phyloP scores from a whole-genome alignment of 208 protist species.

The Leptomonas seymouri region DNA sequence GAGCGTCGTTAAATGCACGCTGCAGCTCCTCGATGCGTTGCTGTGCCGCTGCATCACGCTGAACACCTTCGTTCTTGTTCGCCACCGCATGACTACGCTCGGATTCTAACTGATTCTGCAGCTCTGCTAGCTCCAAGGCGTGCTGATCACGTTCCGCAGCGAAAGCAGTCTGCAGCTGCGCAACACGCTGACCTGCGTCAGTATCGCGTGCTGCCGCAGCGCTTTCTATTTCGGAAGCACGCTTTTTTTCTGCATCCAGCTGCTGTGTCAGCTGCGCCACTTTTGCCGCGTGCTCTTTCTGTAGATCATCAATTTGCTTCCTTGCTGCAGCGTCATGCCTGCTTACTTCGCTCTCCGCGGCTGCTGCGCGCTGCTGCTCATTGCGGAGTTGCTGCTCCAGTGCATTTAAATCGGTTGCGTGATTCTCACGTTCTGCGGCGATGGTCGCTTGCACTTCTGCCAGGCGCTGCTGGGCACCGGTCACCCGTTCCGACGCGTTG shows the following conservation, averaged over 20 bases:
- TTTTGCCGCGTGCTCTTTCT: slow-evolving; percentile 10
- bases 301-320: slow-evolving; percentile 4
- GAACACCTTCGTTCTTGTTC: neutral
- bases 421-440: slow-evolving; percentile 11
- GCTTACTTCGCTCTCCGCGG: slow-evolving; percentile 7
- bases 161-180: neutral
- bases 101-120: too few relatives aligned
- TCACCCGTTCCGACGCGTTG: slow-evolving; percentile 10
- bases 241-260: slow-evolving; percentile 15
- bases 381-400: neutral
- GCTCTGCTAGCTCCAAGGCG: too few relatives aligned
- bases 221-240: too few relatives aligned
- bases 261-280: slow-evolving; percentile 4
- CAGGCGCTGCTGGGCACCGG: slow-evolving; percentile 15
- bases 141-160: neutral
- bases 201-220: too few relatives aligned
- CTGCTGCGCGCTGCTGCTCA: slow-evolving; percentile 9
- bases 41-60: neutral
- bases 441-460: slow-evolving; percentile 3
- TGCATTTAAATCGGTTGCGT: neutral
- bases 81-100: neutral
- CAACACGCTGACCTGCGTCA: neutral
- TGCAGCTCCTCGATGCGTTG: neutral
- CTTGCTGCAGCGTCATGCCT: neutral
- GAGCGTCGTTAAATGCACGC: neutral